Evolutionary conservation across 352 stramenopile species (phyloP).

Genomic region (Pythium dissotocum): DNA sequence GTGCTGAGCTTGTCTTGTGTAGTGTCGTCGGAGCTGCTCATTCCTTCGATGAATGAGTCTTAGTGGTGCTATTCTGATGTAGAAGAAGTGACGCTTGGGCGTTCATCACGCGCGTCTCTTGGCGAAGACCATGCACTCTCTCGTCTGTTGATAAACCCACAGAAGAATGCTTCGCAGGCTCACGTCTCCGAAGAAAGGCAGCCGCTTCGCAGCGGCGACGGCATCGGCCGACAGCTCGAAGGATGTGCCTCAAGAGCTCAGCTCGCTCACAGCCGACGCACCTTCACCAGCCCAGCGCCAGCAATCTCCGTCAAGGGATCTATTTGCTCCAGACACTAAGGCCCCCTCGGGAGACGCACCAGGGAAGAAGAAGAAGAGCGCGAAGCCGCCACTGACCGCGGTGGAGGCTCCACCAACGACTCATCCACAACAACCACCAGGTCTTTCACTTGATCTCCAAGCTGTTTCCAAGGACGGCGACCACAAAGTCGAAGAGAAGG

Average conservation of each 20-base stretch:
- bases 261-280: neutral
- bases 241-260: neutral
- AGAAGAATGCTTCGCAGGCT: slow-evolving; percentile 23
- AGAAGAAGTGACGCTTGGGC: neutral
- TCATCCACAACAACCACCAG: neutral
- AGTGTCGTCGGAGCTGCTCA: too few species aligned
- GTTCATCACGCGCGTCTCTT: neutral
- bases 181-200: slow-evolving; percentile 15
- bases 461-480: neutral
- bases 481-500: neutral
- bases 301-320: neutral
- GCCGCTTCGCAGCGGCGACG: slow-evolving; percentile 12
- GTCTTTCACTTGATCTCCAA: neutral
- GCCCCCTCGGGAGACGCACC: neutral
- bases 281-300: neutral
- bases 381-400: neutral
- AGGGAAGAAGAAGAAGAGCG: neutral
- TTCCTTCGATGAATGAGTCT: too few species aligned
- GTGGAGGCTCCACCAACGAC: neutral
- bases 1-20: neutral
- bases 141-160: too few species aligned
- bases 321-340: neutral
- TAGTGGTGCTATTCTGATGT: neutral
- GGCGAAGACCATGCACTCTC: neutral
- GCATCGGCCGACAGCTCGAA: neutral